phyloP scores from a whole-genome alignment of 768 basidiomycete species.

The Clitopilus passeckerianus region DNA sequence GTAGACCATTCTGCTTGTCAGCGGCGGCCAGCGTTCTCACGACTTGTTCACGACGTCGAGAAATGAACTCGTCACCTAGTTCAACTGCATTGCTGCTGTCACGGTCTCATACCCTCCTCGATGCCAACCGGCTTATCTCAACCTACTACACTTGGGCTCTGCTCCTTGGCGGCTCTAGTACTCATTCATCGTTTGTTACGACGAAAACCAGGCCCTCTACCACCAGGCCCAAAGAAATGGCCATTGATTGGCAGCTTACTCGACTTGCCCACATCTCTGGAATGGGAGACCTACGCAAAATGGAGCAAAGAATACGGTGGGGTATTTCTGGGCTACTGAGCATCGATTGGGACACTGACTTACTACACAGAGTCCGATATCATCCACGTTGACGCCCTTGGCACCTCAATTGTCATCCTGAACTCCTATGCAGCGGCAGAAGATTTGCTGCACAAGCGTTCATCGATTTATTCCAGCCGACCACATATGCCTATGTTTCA shows the following conservation, averaged over 20 bases:
- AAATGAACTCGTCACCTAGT: too few species aligned
- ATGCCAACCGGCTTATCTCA: neutral
- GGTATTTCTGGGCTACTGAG: neutral
- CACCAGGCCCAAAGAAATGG: slow-evolving; percentile 32
- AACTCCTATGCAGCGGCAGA: slow-evolving; percentile 11
- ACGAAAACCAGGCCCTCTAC: slow-evolving; percentile 6
- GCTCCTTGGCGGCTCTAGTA: neutral
- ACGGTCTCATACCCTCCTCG: too few species aligned
- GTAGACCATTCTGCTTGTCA: too few species aligned
- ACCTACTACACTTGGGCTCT: neutral
- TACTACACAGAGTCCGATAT: neutral
- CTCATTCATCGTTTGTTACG: neutral
- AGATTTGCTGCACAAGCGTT: slow-evolving; percentile 14
- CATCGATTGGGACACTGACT: slow-evolving; percentile 1
- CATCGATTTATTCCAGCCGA: slow-evolving; percentile 11
- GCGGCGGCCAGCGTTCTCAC: too few species aligned
- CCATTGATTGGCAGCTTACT: slow-evolving; percentile 33
- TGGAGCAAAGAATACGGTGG: neutral
- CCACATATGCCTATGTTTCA: neutral
- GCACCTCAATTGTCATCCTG: slow-evolving; percentile 6
- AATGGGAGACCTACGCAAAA: neutral
- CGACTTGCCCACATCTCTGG: slow-evolving; percentile 16
- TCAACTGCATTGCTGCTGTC: too few species aligned
- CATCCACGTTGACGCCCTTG: neutral
- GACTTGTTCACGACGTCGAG: too few species aligned